These are phyloP conservation scores for Aspergillus sp. DNA, from an alignment of 2,329 filamentous ascomycete species.

Conservation along the genomic window DNA sequence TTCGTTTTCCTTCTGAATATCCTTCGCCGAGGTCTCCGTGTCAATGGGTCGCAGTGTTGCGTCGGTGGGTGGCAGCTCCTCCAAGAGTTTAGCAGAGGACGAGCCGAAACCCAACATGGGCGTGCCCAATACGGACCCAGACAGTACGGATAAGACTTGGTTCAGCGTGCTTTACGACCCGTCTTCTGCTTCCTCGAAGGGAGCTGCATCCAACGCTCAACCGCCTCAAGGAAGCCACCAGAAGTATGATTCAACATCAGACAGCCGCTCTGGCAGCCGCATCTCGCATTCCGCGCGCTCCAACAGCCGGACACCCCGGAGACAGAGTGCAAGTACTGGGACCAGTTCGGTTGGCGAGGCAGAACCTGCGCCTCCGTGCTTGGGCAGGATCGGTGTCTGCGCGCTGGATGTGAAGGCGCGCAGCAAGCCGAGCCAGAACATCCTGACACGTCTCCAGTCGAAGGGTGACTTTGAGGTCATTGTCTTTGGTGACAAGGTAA, in stretches of 20 bases:
- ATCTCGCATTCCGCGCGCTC: conserved; percentile 38
- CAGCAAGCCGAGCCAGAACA: conserved; percentile 94
- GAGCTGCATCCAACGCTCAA: no score
- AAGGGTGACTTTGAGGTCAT: conserved; percentile 92
- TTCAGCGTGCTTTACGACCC: no score
- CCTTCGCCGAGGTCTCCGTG: no score
- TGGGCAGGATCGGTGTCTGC: conserved; percentile 78
- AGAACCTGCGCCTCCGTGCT: conserved; percentile 41
- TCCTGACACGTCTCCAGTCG: conserved; percentile 80
- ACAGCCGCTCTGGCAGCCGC: conserved; percentile 27
- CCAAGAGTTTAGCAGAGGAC: no score
- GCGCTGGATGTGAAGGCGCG: conserved; percentile 91
- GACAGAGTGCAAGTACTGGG: conserved; percentile 73
- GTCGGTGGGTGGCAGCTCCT: no score
- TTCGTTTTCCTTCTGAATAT: no score
- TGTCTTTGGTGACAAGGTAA: conserved; percentile 98
- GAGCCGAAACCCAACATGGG: no score
- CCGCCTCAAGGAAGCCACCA: no score
- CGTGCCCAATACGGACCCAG: no score
- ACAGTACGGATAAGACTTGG: no score
- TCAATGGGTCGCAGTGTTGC: no score
- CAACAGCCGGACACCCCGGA: conserved; percentile 60
- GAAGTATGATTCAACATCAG: conserved; percentile 14
- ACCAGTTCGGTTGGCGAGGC: conserved; percentile 63
- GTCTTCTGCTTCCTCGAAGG: no score